Evolutionary conservation across 2,329 filamentous ascomycete genomes (phyloP), one percentile per base, ranked within the genome.

Genomic region (Spiromastix sp.): DNA sequence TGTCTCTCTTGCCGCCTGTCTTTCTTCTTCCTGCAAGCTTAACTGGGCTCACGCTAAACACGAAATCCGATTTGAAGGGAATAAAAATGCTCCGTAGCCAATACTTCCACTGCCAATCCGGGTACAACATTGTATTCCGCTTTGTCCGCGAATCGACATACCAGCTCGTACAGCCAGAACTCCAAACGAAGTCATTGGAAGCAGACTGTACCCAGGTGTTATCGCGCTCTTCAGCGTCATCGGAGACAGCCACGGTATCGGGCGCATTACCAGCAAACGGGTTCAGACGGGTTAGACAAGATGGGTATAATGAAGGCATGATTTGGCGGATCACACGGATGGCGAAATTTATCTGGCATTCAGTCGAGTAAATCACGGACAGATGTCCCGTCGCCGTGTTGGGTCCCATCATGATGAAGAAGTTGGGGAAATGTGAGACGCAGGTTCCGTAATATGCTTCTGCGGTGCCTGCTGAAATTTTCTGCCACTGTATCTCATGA

Each of bases 91-190:
- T 70, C 10, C 68, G 47, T 12, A 60, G 35, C 66, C 67, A 72
- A 39, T 61, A 70, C 34, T 55, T 51, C 37, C 60, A 70, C 46
- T 71, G 66, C 57, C 62, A 71, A 31, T 70, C 64, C 0, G 68
- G 68, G 42, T 69, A 72, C 57, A 72, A 67, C 45, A 66, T 65
- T 5, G 64, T 67, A 39, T 72, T 73, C 30, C 62, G 53, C 0
- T 61, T 60, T 0, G 66, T 67, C 30, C 57, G 57, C 0, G 55
- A 49, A 38, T 72, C 64, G 2, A 73, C 55, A 3, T 61, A 68
- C 70, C 69, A 73, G n/a, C 60, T 66, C 1, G 60, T 64, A 41
- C 70, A 73, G 0, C 69, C 68, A 2, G 59, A 61, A 0, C 57
- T 49, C 65, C 66, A 73, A 1, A 72, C 68, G 1, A 71, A 46